These are phyloP conservation scores for Paraphoma chrysanthemicola DNA, from an alignment of 2,329 filamentous ascomycete species.

Conservation along the genomic window DNA sequence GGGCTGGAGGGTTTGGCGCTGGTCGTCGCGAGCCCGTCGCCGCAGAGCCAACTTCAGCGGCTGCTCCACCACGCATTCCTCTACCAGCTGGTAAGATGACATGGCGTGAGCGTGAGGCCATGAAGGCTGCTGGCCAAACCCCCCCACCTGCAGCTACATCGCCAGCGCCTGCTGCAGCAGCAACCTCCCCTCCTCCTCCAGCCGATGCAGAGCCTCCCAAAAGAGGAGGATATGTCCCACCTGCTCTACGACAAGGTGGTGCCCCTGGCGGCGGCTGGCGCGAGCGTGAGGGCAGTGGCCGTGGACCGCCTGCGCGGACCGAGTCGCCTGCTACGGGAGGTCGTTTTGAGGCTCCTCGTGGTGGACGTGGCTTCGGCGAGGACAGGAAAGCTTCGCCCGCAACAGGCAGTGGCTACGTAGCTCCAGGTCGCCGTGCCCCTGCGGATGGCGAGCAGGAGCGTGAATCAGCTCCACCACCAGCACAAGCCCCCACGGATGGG, in stretches of 20 bases:
- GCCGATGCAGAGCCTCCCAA: constrained; percentile 44
- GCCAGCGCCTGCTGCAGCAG: constrained; percentile 37
- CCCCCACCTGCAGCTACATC: constrained; percentile 42
- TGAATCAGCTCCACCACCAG: constrained; percentile 32
- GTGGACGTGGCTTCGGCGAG: constrained; percentile 29
- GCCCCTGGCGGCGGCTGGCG: constrained; percentile 46
- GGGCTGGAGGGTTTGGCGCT: constrained; percentile 47
- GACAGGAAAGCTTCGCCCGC: constrained; percentile 44
- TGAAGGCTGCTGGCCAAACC: constrained; percentile 45
- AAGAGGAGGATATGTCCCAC: constrained; percentile 55
- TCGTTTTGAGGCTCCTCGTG: constrained; percentile 36
- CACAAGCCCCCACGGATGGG: constrained; percentile 39
- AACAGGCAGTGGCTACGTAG: constrained; percentile 36
- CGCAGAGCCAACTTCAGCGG: constrained; percentile 44
- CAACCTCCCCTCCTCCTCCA: constrained; percentile 40
- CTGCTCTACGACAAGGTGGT: constrained; percentile 49
- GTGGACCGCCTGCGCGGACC: constrained; percentile 35
- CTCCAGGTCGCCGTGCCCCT: constrained; percentile 33
- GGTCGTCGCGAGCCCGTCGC: constrained; percentile 44
- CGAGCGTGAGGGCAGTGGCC: constrained; percentile 42
- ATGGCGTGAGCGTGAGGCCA: constrained; percentile 77
- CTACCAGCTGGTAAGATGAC: constrained; percentile 69
- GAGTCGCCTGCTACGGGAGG: constrained; percentile 42
- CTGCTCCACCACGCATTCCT: constrained; percentile 66
- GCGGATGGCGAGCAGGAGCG: constrained; percentile 32